Base-by-base conservation (phyloP, 192 early-diverging fungal species). In the Haplosporangium gracile region DNA sequence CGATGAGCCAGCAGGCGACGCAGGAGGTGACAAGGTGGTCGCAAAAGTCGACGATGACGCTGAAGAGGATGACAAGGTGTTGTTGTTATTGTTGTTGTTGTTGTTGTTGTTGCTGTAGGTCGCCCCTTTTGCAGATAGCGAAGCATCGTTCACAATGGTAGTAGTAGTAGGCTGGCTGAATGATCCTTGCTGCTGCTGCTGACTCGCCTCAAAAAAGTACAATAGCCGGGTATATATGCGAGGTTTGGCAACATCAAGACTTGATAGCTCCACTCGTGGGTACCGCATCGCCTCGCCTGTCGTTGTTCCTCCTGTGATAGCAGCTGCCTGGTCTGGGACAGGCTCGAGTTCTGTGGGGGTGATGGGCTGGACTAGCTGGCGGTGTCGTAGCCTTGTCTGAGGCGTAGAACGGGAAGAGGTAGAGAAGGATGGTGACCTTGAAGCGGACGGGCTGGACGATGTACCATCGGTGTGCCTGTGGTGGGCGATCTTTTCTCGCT, bases 201-300 rank as follows among this genome's bases (percentile, higher is more conserved):
- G 77, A 32, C 34, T 43, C 16, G 79, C 57, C n/a, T 86, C 75
- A 53, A 86, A 86, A 81, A 86, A 86, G 84, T 86, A 86, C 32
- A 86, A 53, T 38, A 86, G 38, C 43, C 84, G 84, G 84, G 84
- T 86, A 86, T 86, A 86, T 70, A 81, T 86, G 45, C 84, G 84
- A 70, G 84, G 79, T 63, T 86, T 86, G 10, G 84, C 79, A 57
- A 86, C 79, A 86, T 86, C 84, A 22, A 86, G 70, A 36, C 84
- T 81, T 5, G 84, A 86, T 20, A 86, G 75, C 65, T 74, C 51
- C 34, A 86, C 78, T 51, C 84, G 74, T 4, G 84, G 84, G 57
- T 74, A 74, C 5, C 60, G 79, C 82, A 76, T 74, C 32, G 70
- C 10, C 20, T 26, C 39, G 15, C 34, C 32, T 38, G 38, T 42